phyloP scores from a whole-genome alignment of 768 basidiomycete species.

The Termitomyces sp. region DNA sequence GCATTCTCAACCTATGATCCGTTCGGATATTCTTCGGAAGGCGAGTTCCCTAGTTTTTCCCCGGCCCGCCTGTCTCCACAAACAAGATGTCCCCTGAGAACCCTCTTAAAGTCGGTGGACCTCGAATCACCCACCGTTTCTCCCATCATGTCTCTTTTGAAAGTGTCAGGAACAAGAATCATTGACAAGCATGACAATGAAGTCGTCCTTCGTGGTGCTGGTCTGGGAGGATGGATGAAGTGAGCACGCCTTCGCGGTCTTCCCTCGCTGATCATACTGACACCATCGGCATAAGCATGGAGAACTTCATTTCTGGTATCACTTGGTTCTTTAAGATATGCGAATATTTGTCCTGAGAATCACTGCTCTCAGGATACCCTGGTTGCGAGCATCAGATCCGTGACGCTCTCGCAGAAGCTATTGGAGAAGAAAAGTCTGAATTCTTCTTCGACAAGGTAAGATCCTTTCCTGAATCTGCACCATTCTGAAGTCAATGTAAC shows the following conservation, averaged over 20 bases:
- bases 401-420: slow-evolving; percentile 53
- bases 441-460: slow-evolving; percentile 81
- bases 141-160: slow-evolving; percentile 44
- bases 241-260: slow-evolving; percentile 29
- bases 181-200: slow-evolving; percentile 52
- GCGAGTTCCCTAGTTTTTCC: not conserved
- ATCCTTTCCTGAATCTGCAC: not conserved
- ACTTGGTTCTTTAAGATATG: not conserved
- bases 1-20: not conserved
- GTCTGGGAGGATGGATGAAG: slow-evolving; percentile 87
- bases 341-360: not conserved
- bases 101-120: slow-evolving; percentile 6
- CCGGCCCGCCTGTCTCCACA: slow-evolving; percentile 4
- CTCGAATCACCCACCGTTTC: not conserved
- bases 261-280: slow-evolving; percentile 1
- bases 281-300: slow-evolving; percentile 41
- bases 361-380: slow-evolving; percentile 48
- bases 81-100: slow-evolving; percentile 2
- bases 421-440: slow-evolving; percentile 63
- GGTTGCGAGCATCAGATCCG: slow-evolving; percentile 80
- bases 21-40: slow-evolving; percentile 17
- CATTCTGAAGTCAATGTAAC: too few relatives aligned
- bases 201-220: slow-evolving; percentile 63
- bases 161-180: slow-evolving; percentile 53
- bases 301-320: slow-evolving; percentile 69